phyloP scores from a whole-genome alignment of 2,329 filamentous ascomycete species.

The Fusarium nodosum region DNA sequence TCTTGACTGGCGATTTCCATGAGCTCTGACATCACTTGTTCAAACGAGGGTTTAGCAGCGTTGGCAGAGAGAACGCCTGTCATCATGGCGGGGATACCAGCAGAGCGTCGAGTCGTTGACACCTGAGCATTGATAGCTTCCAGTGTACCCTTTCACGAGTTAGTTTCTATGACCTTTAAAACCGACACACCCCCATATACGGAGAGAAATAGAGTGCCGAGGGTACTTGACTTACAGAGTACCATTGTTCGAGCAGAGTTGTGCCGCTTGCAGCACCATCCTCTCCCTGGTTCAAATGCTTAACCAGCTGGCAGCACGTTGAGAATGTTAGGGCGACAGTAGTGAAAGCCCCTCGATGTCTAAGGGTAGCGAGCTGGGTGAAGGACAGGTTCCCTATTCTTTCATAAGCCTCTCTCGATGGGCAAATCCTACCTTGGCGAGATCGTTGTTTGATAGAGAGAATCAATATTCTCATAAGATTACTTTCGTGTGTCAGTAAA shows the following conservation, averaged over 20 bases:
- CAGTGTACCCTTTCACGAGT: slow-evolving; percentile 67
- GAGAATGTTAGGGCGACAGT: slow-evolving; percentile 92
- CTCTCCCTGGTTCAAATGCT: slow-evolving; percentile 58
- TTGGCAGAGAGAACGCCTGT: slow-evolving; percentile 82
- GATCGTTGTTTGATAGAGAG: slow-evolving; percentile 65
- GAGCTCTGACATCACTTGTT: slow-evolving; percentile 73
- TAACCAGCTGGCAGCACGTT: slow-evolving; percentile 78
- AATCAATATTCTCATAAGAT: slow-evolving; percentile 75
- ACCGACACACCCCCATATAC: not conserved
- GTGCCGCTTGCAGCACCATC: slow-evolving; percentile 51
- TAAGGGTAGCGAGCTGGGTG: slow-evolving; percentile 82
- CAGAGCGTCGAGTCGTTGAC: slow-evolving; percentile 89
- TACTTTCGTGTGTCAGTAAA: slow-evolving; percentile 62
- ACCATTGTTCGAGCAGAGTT: slow-evolving; percentile 75
- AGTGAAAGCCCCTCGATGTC: slow-evolving; percentile 93
- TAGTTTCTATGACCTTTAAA: slow-evolving; percentile 5
- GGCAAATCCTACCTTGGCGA: slow-evolving; percentile 60
- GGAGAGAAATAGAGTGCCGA: no score
- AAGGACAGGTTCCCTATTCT: slow-evolving; percentile 82
- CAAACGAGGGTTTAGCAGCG: slow-evolving; percentile 70
- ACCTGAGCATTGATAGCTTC: slow-evolving; percentile 79
- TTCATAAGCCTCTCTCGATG: slow-evolving; percentile 68
- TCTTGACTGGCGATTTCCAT: slow-evolving; percentile 69
- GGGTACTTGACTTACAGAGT: slow-evolving; percentile 64
- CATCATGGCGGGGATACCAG: slow-evolving; percentile 89